Percentiles rank a stretch among this genome's conserved stretches.
These are phyloP conservation scores for Dunaliella salina DNA, from an alignment of 163 green algal genomes.

Conservation along the genomic window DNA sequence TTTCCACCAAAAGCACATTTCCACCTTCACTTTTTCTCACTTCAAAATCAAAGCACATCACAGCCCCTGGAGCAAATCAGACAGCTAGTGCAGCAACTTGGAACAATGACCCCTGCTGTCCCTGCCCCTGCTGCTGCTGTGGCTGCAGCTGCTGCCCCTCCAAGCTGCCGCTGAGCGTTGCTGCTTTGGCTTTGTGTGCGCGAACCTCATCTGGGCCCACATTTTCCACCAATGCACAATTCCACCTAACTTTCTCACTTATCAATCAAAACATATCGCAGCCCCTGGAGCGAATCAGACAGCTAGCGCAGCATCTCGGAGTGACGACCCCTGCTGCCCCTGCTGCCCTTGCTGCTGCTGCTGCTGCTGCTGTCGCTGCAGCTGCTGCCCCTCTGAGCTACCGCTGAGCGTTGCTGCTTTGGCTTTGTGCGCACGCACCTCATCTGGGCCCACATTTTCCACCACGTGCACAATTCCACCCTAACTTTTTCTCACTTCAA, in stretches of 20 bases:
- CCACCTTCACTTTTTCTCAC: too few relatives aligned
- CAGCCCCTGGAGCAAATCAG: too few relatives aligned
- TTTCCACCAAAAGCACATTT: neutral
- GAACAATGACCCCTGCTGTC: neutral
- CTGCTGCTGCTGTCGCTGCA: neutral
- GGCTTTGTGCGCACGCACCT: neutral
- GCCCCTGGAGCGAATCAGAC: neutral
- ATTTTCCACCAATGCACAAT: neutral
- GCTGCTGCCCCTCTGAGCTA: neutral
- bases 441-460: neutral
- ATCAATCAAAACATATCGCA: too few relatives aligned
- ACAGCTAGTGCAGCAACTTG: too few relatives aligned
- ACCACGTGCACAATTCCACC: neutral
- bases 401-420: neutral
- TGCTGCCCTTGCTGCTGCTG: too few relatives aligned
- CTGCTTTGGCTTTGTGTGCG: neutral
- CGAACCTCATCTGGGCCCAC: neutral
- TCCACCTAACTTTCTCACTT: too few relatives aligned
- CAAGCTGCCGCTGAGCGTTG: neutral
- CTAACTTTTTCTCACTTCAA: too few relatives aligned
- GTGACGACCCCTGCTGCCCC: neutral
- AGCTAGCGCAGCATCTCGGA: neutral
- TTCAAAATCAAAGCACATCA: too few relatives aligned
- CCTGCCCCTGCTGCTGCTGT: neutral
- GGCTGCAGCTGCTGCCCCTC: neutral